phyloP scores from a whole-genome alignment of 306 rosid genomes.

The Glycine latifolia region DNA sequence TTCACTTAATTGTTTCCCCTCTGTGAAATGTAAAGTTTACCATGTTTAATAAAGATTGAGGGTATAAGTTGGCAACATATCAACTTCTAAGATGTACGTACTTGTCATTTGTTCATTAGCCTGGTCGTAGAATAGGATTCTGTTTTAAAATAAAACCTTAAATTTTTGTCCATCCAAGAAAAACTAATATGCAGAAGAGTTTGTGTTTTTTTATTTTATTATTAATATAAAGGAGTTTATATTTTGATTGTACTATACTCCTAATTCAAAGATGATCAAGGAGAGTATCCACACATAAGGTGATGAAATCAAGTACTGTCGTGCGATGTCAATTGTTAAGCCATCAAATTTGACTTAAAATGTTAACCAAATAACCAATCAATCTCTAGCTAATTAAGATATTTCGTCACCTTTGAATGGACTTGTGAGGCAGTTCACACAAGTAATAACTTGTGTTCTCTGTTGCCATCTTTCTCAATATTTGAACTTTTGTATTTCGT shows the following conservation, averaged over 20 bases:
- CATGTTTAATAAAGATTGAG: background rate
- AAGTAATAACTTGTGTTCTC: background rate
- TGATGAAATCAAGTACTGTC: background rate
- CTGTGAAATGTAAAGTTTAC: background rate
- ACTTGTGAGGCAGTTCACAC: background rate
- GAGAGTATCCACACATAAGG: background rate
- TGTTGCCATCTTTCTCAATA: background rate
- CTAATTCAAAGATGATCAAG: background rate
- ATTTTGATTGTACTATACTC: background rate
- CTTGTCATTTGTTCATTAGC: background rate
- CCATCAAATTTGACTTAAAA: constrained; percentile 44
- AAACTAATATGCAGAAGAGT: background rate
- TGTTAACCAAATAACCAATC: constrained; percentile 15
- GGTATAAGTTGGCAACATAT: background rate
- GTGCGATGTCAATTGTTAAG: constrained; percentile 28
- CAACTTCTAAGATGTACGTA: background rate
- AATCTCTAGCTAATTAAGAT: constrained; percentile 8
- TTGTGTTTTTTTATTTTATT: background rate
- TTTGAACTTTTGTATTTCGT: background rate
- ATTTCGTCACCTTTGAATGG: background rate
- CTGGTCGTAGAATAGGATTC: background rate
- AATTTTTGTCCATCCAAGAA: background rate
- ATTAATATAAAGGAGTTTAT: background rate
- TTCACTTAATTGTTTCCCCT: background rate
- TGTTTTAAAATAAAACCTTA: background rate